Conservation (phyloP, 2,329 filamentous ascomycete species). For the Fusarium compactum region DNA sequence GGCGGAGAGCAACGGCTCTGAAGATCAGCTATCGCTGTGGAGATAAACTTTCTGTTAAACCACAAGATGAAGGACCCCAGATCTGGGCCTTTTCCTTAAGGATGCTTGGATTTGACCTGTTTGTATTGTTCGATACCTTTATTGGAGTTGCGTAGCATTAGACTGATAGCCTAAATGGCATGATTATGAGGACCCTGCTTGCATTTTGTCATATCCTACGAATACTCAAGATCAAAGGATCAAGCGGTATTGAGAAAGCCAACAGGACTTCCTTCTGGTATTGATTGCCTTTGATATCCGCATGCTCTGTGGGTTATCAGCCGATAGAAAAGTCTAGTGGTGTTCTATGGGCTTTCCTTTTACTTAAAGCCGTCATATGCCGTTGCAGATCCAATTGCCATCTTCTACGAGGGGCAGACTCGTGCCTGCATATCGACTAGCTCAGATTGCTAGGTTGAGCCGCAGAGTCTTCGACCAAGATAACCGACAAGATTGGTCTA, state of each 20-base stretch:
- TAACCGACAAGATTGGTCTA: background rate
- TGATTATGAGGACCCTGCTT: background rate
- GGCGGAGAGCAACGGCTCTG: slow-evolving; percentile 38
- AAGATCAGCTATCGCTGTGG: slow-evolving; percentile 20
- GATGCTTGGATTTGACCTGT: background rate
- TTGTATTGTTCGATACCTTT: slow-evolving; percentile 5
- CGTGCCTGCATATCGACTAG: slow-evolving; percentile 17
- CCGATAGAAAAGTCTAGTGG: background rate
- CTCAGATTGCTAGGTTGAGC: background rate
- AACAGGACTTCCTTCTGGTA: no score
- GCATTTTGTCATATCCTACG: background rate
- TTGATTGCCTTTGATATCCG: background rate
- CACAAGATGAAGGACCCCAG: slow-evolving; percentile 9
- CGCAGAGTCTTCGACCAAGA: background rate
- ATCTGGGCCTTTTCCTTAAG: background rate
- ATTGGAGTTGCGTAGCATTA: slow-evolving; percentile 8
- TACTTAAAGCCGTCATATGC: slow-evolving; percentile 35
- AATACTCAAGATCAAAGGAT: background rate
- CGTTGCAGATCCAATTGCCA: slow-evolving; percentile 4
- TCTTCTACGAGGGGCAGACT: background rate
- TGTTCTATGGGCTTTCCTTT: background rate
- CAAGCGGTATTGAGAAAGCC: background rate
- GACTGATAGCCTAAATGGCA: slow-evolving; percentile 13
- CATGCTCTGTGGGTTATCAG: background rate
- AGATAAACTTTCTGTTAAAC: slow-evolving; percentile 5